Conservation (phyloP, 169 alveolate species). For the Eimeria acervulina region DNA sequence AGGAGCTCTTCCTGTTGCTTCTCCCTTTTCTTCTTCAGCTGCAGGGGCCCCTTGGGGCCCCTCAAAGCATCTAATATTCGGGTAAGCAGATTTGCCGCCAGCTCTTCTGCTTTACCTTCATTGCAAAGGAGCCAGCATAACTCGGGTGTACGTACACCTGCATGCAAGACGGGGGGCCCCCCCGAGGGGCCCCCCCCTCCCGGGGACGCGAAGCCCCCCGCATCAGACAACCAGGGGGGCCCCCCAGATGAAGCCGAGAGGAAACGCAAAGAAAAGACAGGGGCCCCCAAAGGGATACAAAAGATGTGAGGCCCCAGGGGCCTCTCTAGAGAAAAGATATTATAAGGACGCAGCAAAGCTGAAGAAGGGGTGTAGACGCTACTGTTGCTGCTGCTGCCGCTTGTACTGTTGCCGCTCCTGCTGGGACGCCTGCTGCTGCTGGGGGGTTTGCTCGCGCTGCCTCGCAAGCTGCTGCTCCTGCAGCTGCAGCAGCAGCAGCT, state of each 20-base stretch:
- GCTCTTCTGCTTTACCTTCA: slow-evolving; percentile 2
- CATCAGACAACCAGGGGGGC: neutral
- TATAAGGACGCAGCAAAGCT: neutral
- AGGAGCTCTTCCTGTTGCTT: neutral
- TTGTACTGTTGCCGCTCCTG: neutral
- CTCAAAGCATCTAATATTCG: slow-evolving; percentile 40
- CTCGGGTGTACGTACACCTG: neutral
- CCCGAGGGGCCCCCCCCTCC: neutral
- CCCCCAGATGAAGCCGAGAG: neutral
- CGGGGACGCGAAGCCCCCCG: neutral
- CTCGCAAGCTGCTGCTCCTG: too few relatives aligned
- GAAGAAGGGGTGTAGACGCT: neutral
- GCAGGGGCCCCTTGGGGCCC: slow-evolving; percentile 63
- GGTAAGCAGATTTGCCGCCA: neutral
- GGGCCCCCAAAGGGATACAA: neutral
- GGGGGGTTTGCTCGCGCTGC: neutral
- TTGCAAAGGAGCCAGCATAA: neutral
- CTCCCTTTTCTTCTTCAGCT: neutral
- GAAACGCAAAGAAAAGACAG: neutral
- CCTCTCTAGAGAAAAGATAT: too few relatives aligned
- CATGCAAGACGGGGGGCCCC: neutral
- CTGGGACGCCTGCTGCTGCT: neutral
- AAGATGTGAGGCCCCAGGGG: too few relatives aligned
- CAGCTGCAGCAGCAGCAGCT: neutral
- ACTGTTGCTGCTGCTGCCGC: neutral